A percentile compares a stretch with the other conserved stretches of the same genome.
Conservation (phyloP, 148 eudicot genomes). For the Camellia sinensis region DNA sequence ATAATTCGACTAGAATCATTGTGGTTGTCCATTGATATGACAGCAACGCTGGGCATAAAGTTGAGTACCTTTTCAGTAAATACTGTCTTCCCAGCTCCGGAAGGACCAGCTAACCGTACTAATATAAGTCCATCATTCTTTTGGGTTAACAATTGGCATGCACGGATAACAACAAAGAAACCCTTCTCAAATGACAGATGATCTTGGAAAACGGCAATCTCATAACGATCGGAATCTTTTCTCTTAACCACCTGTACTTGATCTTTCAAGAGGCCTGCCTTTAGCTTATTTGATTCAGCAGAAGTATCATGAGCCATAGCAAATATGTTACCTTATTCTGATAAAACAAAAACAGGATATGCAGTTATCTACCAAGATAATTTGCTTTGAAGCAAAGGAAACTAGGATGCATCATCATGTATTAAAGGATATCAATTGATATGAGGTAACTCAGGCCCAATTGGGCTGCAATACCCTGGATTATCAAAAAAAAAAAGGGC, state of each 20-base stretch:
- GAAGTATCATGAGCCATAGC: constrained; percentile 51
- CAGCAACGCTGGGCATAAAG: constrained; percentile 81
- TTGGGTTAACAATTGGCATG: constrained; percentile 79
- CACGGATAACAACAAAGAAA: constrained; percentile 78
- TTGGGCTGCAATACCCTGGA: too few relatives aligned
- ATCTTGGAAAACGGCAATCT: constrained; percentile 63
- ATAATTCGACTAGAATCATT: constrained; percentile 81
- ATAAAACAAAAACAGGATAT: constrained; percentile 1
- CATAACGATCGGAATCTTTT: constrained; percentile 61
- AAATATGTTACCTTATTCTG: constrained; percentile 14
- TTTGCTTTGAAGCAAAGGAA: neutral
- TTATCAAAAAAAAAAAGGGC: neutral
- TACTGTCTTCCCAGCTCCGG: constrained; percentile 85
- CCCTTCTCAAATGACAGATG: constrained; percentile 81
- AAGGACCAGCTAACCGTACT: constrained; percentile 86
- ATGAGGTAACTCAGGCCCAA: neutral
- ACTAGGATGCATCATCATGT: neutral
- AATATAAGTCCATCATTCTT: constrained; percentile 77
- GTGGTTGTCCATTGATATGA: constrained; percentile 91
- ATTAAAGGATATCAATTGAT: neutral
- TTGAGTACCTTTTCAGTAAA: constrained; percentile 80
- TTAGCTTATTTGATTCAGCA: constrained; percentile 41
- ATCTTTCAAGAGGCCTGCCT: constrained; percentile 67
- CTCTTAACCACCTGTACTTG: constrained; percentile 73
- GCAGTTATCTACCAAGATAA: neutral